Evolutionary conservation across 306 rosid species (phyloP), one percentile per base, ranked within the genome.

Genomic region (Cicer bijugum): DNA sequence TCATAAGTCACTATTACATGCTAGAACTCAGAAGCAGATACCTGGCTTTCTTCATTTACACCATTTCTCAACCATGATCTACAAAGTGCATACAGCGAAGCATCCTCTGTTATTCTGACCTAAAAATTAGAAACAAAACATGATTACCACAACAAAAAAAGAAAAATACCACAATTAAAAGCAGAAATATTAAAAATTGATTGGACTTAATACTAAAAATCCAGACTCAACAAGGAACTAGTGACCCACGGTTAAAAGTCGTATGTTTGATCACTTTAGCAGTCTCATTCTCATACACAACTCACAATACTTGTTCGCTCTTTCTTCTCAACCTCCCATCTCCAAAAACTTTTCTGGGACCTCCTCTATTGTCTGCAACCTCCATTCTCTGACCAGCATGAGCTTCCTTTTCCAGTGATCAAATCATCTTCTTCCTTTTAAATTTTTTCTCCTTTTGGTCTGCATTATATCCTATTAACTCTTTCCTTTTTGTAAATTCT

Each of bases 61-160:
- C 96, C 92, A 79, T 93, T 91, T 80, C 83, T 86, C 85, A 91
- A 61, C 98, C 98, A 93, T 35, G 98, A 93, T 62, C 93, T 85
- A 77, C 97, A 91, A 60, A 89, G 93, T 12, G 89, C 88, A 82
- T 91, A 93, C 17, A 93, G 84, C 67, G 98, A 88, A 78, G 89
- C 91, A 71, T 87, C 89, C 62, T 91, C 93, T 35, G 81, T 86
- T 72, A 93, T 67, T 82, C 85, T 84, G 52, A 93, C 97, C 98
- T 93, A 77, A 57, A 82, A 78, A 48, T 9, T 58, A 78, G 72
- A 78, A 79, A 66, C 47, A 57, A 15, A 68, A 65, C 71, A 38
- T 7, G 74, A 63, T 75, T 71, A 80, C 38, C 14, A 55, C 37
- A 59, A 57, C 35, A 35, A 43, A 75, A 64, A 65, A 68, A 48